Base-by-base conservation (phyloP, 352 stramenopile genomes). In the Globisporangium radiosum region DNA sequence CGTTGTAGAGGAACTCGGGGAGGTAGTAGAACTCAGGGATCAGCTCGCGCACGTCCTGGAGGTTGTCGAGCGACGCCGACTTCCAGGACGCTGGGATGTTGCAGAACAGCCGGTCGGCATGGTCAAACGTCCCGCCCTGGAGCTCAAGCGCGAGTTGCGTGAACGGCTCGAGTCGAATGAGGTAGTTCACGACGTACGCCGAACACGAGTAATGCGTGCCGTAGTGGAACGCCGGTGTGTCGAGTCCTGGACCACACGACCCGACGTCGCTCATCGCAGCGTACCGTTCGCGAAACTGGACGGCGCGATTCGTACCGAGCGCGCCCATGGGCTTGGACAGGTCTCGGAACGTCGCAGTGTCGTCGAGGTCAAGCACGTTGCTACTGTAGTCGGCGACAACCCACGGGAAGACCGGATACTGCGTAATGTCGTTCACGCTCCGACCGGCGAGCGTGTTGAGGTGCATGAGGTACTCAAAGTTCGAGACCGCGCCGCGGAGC, bases 341-440 rank as follows among this genome's bases (percentile, higher is more conserved):
- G 79, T 98, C 90, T 1, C 96, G 86, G 69, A 92, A 99, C 4
- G 72, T 96, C 1, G 70, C 60, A 8, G 58, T 47, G 50, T 87
- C 65, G 3, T 80, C 80, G n/a, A 98, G 66, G 69, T 98, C 85
- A 7, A 98, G 67, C 56, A 83, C 92, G 1, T 70, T 56, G 40
- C 74, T 92, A 8, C 56, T 81, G 70, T 98, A 98, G 59, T 98
- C 87, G 10, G 80, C 69, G 9, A 99, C 64, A 1, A 99, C 71
- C 96, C 96, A 99, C 13, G 96, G 96, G 67, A 99, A 98, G 0
- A 92, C 92, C 4, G 97, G 97, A 66, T 99, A 99, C 70, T 99
- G 96, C 44, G 91, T 98, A n/a, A 99, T 91, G 59, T 99, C 96
- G 73, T 98, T 98, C 65, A 98, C 98, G 56, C 81, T 98, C 49